Evolutionary conservation across 768 basidiomycete genomes (phyloP).

Genomic region (Bullera alba): DNA sequence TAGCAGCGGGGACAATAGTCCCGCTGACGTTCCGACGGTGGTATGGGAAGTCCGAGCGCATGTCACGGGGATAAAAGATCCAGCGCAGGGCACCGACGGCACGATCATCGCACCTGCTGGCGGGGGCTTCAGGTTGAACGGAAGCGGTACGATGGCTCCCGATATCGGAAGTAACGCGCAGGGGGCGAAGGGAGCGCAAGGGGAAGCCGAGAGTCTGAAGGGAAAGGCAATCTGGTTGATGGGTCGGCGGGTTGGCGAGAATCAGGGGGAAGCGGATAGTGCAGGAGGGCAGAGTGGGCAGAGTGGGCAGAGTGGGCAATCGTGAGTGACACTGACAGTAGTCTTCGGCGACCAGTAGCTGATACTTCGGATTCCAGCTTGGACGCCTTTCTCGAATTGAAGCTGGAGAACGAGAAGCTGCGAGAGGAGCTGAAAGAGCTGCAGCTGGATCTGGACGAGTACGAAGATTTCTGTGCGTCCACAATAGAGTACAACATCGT

Average conservation of each 20-base stretch:
- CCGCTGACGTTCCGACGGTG: no score
- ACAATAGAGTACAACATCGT: no score
- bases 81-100: not conserved
- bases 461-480: slow-evolving; percentile 16
- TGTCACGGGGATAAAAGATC: slow-evolving; percentile 22
- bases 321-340: slow-evolving; percentile 22
- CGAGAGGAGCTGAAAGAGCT: slow-evolving; percentile 52
- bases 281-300: slow-evolving; percentile 5
- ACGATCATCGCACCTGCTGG: not conserved
- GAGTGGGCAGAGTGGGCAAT: slow-evolving; percentile 18
- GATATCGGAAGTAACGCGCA: not conserved
- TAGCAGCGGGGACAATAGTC: no score
- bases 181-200: slow-evolving; percentile 1
- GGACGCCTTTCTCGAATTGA: slow-evolving; percentile 63
- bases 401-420: slow-evolving; percentile 76
- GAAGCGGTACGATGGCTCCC: slow-evolving; percentile 6
- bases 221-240: slow-evolving; percentile 45
- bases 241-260: slow-evolving; percentile 31
- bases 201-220: slow-evolving; percentile 18
- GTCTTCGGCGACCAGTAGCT: not conserved
- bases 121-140: not conserved
- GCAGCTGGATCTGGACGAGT: slow-evolving; percentile 30
- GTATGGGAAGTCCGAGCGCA: slow-evolving; percentile 36
- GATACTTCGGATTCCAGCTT: slow-evolving; percentile 23
- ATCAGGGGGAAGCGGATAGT: slow-evolving; percentile 2